phyloP scores from a whole-genome alignment of 805 yeast species.

The Debaryomyces tyrocola region DNA sequence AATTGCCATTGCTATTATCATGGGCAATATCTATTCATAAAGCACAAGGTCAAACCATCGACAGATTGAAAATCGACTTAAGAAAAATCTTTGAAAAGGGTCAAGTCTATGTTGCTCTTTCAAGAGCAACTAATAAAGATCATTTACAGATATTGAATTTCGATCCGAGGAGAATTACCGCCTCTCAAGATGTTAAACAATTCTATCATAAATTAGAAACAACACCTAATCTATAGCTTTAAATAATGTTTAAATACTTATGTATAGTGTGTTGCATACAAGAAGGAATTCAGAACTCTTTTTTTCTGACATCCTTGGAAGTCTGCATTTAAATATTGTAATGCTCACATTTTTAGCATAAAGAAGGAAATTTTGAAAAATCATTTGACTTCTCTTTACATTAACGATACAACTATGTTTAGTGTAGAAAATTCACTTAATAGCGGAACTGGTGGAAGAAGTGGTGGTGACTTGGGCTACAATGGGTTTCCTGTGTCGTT shows the following conservation, averaged over 20 bases:
- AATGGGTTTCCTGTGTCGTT: constrained; percentile 57
- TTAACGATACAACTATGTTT: not conserved
- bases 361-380: not conserved
- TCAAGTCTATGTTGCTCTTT: constrained; percentile 79
- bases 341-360: not conserved
- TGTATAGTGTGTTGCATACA: too few relatives aligned
- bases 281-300: too few relatives aligned
- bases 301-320: too few relatives aligned
- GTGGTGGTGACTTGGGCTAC: constrained; percentile 26
- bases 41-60: constrained; percentile 82
- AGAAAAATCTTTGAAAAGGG: constrained; percentile 73
- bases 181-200: constrained; percentile 31
- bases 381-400: not conserved
- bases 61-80: constrained; percentile 67
- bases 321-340: not conserved
- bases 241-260: not conserved
- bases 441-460: not conserved
- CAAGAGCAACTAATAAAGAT: constrained; percentile 72
- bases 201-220: constrained; percentile 25
- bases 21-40: constrained; percentile 88
- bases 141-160: constrained; percentile 67
- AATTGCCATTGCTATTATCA: constrained; percentile 68
- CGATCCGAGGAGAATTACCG: constrained; percentile 51
- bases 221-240: not conserved
- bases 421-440: not conserved